A percentile compares a stretch with the other conserved stretches of the same genome.
Evolutionary conservation across 129 eudicot species (phyloP).

Genomic region (Apium graveolens): DNA sequence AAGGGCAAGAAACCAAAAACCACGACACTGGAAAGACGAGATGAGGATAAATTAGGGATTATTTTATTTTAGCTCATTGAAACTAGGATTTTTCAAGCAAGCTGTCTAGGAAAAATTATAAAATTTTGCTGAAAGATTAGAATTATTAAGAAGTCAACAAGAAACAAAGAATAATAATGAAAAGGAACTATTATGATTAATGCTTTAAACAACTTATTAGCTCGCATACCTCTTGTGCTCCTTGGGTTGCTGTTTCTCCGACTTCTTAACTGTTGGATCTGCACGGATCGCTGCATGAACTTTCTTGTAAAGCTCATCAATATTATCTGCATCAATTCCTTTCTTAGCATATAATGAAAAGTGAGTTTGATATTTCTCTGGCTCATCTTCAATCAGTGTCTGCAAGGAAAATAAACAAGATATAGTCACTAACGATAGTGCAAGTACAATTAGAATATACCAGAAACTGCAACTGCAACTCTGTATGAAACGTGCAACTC

Average conservation of each 20-base stretch:
- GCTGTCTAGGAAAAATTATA: too few species aligned
- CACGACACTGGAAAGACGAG: too few species aligned
- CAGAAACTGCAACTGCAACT: too few species aligned
- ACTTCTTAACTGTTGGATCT: conserved; percentile 63
- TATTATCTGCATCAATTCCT: conserved; percentile 49
- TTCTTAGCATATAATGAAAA: conserved; percentile 61
- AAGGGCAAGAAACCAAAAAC: too few species aligned
- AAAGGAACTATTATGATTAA: neutral
- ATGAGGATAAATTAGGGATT: too few species aligned
- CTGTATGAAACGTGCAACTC: too few species aligned
- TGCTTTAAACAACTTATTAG: neutral
- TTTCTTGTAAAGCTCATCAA: conserved; percentile 79
- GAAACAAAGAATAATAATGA: too few species aligned
- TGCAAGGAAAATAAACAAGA: conserved; percentile 6
- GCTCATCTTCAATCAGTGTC: conserved; percentile 84
- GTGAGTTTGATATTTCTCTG: conserved; percentile 69
- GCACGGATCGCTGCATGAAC: conserved; percentile 93
- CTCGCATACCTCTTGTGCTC: conserved; percentile 62
- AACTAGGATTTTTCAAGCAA: too few species aligned
- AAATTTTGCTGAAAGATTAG: too few species aligned
- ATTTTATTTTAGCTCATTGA: too few species aligned
- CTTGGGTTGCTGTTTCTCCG: conserved; percentile 58
- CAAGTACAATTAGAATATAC: neutral
- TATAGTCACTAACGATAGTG: neutral
- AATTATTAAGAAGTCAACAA: too few species aligned